Conservation (phyloP, 345 rosid species). For the Combretum micranthum region DNA sequence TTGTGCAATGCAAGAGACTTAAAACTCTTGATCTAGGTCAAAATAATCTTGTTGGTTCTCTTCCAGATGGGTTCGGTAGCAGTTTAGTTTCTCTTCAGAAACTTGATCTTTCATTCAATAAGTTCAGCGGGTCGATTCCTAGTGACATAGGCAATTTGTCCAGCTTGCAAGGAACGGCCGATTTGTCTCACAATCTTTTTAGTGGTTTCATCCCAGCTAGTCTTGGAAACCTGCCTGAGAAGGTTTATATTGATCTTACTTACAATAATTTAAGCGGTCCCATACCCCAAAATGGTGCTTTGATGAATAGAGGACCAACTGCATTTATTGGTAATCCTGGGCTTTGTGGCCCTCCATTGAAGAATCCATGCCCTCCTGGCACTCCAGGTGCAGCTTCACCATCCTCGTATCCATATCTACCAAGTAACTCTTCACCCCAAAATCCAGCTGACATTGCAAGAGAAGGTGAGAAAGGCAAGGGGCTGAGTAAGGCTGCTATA, state of each 20-base stretch:
- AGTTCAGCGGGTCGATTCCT: constrained; percentile 65
- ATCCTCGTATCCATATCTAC: constrained; percentile 67
- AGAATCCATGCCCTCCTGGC: constrained; percentile 56
- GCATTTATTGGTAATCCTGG: constrained; percentile 85
- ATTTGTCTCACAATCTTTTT: constrained; percentile 82
- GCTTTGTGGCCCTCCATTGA: constrained; percentile 90
- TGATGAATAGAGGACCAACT: constrained; percentile 89
- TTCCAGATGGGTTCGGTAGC: constrained; percentile 66
- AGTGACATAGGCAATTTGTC: constrained; percentile 74
- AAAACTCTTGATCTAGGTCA: constrained; percentile 66
- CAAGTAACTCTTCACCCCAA: constrained; percentile 43
- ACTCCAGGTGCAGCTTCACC: constrained; percentile 37
- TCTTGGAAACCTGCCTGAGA: constrained; percentile 81
- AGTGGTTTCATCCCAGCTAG: constrained; percentile 73
- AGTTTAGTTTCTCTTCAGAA: constrained; percentile 60
- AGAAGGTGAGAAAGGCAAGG: constrained; percentile 37
- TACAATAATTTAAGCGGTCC: constrained; percentile 86
- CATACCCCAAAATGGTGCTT: constrained; percentile 92
- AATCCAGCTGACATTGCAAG: constrained; percentile 25
- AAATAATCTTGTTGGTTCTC: constrained; percentile 69
- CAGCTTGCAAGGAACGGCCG: constrained; percentile 87
- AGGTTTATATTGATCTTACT: constrained; percentile 89
- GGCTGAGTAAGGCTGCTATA: constrained; percentile 55
- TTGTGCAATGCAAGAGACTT: constrained; percentile 71
- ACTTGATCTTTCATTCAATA: constrained; percentile 78